Evolutionary conservation across 78 protist species (phyloP), one percentile per base, ranked within the genome.

Genomic region (Tieghemostelium lacteum): DNA sequence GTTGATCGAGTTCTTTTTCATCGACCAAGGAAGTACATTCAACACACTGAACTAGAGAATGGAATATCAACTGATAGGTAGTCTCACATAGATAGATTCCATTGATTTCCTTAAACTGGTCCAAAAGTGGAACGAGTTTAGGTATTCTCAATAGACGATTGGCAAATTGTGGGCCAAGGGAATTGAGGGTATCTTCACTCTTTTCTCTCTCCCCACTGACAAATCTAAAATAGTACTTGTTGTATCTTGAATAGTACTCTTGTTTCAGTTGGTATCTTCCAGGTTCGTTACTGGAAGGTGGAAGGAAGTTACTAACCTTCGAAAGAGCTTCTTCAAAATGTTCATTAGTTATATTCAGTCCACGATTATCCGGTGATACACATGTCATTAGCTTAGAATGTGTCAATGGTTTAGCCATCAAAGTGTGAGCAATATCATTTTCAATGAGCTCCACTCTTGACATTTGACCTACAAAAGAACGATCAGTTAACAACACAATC

Each of bases 221-320:
- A 69, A 58, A 74, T 6, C 85, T 31, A 60, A 24, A 39, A 26
- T 74, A 58, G 85, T 74, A 74, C 22, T 74, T 74, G 55, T 74
- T 74, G 69, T 61, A 74, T 14, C 5, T 4, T 1, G 3, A 3
- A 16, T 36, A 20, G 17, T 22, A 74, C 69, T 74, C 54, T 55
- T 45, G 85, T 4, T 60, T 55, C 57, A 74, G 26, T 3, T 65
- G 1, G 54, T 39, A 74, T 37, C 60, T 74, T 2, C 85, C 85
- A 19, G 28, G 69, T 8, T 74, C 85, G 8, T 37, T 36, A 4
- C 54, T 60, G 62, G 62, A 31, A 4, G 85, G 85, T 14, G 85
- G 69, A 1, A 55, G 55, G 69, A 22, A 74, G 31, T 1, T 60
- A 6, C 69, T 49, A 2, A 74, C 85, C 55, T 74, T 42, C 6